A percentile compares a stretch with the other conserved stretches of the same genome.
Evolutionary conservation across 2,329 filamentous ascomycete species (phyloP).

Genomic region (Ceratocystis huliohia): DNA sequence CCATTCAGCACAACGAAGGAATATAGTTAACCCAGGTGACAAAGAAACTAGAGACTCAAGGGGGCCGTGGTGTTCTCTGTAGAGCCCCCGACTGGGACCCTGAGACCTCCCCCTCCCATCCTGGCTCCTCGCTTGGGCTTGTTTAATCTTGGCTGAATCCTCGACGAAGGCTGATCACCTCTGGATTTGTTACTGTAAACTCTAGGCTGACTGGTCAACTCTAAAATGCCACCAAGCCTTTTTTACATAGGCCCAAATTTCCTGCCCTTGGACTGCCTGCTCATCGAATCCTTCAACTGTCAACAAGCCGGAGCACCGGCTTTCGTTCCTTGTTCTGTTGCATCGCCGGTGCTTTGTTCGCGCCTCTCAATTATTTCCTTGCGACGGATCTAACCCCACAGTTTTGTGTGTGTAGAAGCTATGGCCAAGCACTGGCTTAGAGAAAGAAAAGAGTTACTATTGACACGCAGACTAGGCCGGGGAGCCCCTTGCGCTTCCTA

Average conservation of each 20-base stretch:
- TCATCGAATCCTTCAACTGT: background rate
- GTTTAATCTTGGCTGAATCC: constrained; percentile 9
- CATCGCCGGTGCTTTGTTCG: constrained; percentile 1
- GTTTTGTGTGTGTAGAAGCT: background rate
- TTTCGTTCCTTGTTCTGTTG: background rate
- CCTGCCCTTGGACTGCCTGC: background rate
- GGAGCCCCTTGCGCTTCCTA: background rate
- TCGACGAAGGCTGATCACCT: background rate
- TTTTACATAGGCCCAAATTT: background rate
- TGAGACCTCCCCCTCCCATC: background rate
- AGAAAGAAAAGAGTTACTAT: background rate
- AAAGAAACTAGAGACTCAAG: background rate
- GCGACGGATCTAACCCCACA: background rate
- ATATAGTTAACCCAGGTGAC: background rate
- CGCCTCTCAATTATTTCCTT: background rate
- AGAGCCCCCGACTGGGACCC: background rate
- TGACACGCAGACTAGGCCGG: background rate
- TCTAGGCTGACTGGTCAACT: no score
- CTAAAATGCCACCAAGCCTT: background rate
- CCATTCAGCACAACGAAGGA: background rate
- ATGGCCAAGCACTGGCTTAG: background rate
- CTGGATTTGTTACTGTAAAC: no score
- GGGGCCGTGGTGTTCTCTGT: background rate
- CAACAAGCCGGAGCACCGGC: background rate
- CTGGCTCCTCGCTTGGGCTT: background rate